Conservation (phyloP, 495 filamentous ascomycete species). For the Penicillium odoratum region DNA sequence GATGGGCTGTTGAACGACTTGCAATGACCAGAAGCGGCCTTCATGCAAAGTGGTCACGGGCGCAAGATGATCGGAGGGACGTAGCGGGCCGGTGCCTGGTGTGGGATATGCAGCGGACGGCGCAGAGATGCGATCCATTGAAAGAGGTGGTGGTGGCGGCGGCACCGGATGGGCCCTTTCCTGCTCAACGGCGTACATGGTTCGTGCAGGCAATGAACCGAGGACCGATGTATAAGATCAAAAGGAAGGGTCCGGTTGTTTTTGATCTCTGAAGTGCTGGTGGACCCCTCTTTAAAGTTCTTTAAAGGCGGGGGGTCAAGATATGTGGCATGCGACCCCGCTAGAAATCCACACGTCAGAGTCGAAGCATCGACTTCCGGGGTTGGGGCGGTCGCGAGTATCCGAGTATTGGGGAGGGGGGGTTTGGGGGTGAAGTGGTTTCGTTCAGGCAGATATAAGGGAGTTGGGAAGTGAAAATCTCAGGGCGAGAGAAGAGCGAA, state of each 20-base stretch:
- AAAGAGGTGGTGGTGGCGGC: constrained; percentile 42
- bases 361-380: constrained; percentile 34
- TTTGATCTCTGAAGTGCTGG: constrained; percentile 10
- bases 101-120: constrained; percentile 44
- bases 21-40: constrained; percentile 62
- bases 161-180: constrained; percentile 44
- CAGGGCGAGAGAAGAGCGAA: constrained; percentile 1
- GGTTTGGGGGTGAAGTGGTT: background rate
- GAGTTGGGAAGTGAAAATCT: background rate
- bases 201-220: constrained; percentile 30
- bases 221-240: constrained; percentile 16
- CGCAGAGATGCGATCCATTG: constrained; percentile 50
- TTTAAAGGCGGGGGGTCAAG: constrained; percentile 11
- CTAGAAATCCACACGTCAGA: constrained; percentile 33
- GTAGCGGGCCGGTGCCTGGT: constrained; percentile 34
- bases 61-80: constrained; percentile 37
- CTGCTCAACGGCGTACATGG: constrained; percentile 47
- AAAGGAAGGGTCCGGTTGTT: constrained; percentile 14
- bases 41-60: constrained; percentile 43
- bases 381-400: constrained; percentile 10
- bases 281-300: constrained; percentile 8
- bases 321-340: constrained; percentile 30
- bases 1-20: constrained; percentile 88
- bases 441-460: background rate
- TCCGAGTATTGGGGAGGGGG: background rate